Evolutionary conservation across 2,329 filamentous ascomycete genomes (phyloP), one percentile per base, ranked within the genome.

Genomic region (Paracamarosporium sp.): DNA sequence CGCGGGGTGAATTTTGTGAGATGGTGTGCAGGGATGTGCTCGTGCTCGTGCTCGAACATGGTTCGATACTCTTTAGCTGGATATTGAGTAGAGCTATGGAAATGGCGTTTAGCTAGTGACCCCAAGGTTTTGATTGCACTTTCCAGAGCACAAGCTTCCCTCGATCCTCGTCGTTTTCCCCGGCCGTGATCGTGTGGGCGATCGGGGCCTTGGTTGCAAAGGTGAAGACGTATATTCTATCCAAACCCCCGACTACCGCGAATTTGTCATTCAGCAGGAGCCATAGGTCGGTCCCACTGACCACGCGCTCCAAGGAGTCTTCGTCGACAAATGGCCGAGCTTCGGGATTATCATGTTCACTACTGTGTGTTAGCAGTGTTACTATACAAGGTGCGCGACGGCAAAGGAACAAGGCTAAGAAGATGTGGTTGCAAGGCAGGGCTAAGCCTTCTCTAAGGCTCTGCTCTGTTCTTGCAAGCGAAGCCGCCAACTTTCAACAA

Each of bases 261-360:
- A 24, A 52, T 20, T 24, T 51, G 20, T 59, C 53, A 35, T 59
- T 59, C n/a, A 59, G 8, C 8, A 55, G 20, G 13, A 53, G 28
- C 15, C 22, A 9, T 12, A 22, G n/a, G 7, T 41, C 2, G 2
- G 15, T 28, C 12, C 36, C 38, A 15, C 48, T 20, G 27, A 30
- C 24, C 17, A 43, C 15, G 4, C 12, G 4, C 13, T 17, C 36
- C 7, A 40, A 12, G 11, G 5, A 13, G n/a, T n/a, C 25, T 22
- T 22, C 17, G n/a, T 51, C 48, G 1, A 43, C 9, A 25, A 51
- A 41, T 1, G 17, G 15, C 5, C 13, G 24, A n/a, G 5, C n/a
- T 30, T 20, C 9, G 4, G 20, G 28, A 6, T 3, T 30, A n/a
- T n/a, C 17, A 2, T 36, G 22, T 20, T 44, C 47, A 17, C 54